Conservation (phyloP, 331 rosid species). For the Quercus phellos region DNA sequence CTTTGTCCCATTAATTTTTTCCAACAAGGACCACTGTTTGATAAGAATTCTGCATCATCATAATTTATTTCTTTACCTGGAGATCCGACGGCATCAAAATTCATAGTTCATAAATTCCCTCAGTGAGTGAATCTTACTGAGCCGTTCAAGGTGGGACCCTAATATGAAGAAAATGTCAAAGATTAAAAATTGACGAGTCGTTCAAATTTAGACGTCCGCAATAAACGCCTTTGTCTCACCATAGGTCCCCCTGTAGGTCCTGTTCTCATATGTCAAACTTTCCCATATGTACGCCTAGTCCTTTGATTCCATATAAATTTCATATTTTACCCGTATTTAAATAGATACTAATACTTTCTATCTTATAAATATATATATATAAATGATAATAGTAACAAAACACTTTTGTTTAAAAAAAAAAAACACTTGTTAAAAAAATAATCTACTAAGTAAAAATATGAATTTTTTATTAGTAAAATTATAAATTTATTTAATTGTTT, state of each 20-base stretch:
- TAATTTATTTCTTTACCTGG: not conserved
- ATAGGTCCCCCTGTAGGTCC: not conserved
- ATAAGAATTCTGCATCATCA: no score
- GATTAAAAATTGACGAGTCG: not conserved
- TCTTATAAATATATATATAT: no score
- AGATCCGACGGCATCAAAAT: not conserved
- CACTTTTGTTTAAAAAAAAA: no score
- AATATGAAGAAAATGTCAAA: not conserved
- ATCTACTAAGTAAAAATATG: no score
- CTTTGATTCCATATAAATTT: conserved; percentile 18
- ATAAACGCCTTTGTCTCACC: not conserved
- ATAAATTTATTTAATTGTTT: no score
- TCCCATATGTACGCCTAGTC: conserved; percentile 11
- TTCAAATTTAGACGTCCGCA: not conserved
- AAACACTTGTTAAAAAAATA: no score
- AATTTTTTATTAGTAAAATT: no score
- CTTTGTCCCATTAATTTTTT: no score
- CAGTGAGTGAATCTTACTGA: not conserved
- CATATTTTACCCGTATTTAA: not conserved
- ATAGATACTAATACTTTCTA: no score
- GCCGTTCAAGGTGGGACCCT: not conserved
- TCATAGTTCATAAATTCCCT: not conserved
- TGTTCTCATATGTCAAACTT: not conserved
- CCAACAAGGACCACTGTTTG: no score
- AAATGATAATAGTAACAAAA: no score